Percentiles rank a stretch among this genome's conserved stretches.
Evolutionary conservation across 371 early-diverging fungal genomes (phyloP).

Genomic region (Mortierella sp.): DNA sequence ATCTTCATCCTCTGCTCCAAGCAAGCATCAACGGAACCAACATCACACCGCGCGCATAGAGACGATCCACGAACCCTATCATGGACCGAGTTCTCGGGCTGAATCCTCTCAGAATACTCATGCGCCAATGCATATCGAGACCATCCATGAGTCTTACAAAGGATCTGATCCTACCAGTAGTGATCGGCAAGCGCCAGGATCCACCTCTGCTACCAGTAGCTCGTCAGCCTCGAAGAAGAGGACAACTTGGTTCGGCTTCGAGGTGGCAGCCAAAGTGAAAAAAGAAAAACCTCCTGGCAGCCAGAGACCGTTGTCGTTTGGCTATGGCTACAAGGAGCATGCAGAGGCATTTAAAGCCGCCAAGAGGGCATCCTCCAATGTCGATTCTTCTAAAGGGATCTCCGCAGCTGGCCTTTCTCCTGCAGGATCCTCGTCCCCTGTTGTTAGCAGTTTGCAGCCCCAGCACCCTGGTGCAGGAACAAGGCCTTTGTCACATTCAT

Average conservation of each 20-base stretch:
- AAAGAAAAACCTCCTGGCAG: conserved; percentile 3
- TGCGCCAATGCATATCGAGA: background rate
- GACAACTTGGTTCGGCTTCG: conserved; percentile 17
- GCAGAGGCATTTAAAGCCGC: conserved; percentile 12
- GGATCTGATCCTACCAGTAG: background rate
- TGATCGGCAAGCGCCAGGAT: background rate
- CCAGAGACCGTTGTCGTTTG: conserved; percentile 10
- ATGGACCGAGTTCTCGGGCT: background rate
- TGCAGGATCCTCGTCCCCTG: background rate
- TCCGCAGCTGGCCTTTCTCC: background rate
- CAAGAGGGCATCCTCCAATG: background rate
- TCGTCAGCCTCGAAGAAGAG: background rate
- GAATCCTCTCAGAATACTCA: background rate
- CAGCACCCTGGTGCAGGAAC: background rate
- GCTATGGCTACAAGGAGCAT: conserved; percentile 35
- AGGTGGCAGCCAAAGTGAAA: conserved; percentile 10
- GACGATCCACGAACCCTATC: conserved; percentile 20
- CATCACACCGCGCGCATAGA: background rate
- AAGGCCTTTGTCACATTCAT: conserved; percentile 3
- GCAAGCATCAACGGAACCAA: background rate
- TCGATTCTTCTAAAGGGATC: background rate
- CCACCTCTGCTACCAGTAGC: background rate
- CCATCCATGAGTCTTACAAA: conserved; percentile 10
- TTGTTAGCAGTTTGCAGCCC: background rate
- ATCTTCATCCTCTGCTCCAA: background rate